phyloP scores from a whole-genome alignment of 805 yeast genomes.

The Phaffomyces antillensis region DNA sequence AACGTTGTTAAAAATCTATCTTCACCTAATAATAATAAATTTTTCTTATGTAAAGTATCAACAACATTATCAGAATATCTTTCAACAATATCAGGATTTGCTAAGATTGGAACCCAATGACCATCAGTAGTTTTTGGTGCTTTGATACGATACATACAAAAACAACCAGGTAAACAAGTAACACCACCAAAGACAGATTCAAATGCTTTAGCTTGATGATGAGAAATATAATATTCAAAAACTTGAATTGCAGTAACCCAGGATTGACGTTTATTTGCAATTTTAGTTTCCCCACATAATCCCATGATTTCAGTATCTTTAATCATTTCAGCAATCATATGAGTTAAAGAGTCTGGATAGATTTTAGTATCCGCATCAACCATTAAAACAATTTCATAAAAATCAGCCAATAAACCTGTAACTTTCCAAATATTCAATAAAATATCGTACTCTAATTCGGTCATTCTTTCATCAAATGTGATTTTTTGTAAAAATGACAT shows the following conservation, averaged over 20 bases:
- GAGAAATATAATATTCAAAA: slow-evolving; percentile 87
- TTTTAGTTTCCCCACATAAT: slow-evolving; percentile 90
- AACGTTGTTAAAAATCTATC: slow-evolving; percentile 80
- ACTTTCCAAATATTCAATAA: slow-evolving; percentile 69
- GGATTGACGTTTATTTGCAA: slow-evolving; percentile 69
- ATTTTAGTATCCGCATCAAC: slow-evolving; percentile 93
- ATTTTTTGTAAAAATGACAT: slow-evolving; percentile 87
- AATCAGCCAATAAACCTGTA: slow-evolving; percentile 79
- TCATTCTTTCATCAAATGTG: slow-evolving; percentile 91
- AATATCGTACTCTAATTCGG: slow-evolving; percentile 77
- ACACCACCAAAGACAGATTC: slow-evolving; percentile 95
- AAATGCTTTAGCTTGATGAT: slow-evolving; percentile 90
- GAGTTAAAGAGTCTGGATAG: slow-evolving; percentile 80
- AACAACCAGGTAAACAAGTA: slow-evolving; percentile 94
- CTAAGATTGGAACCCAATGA: slow-evolving; percentile 88
- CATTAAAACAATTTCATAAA: slow-evolving; percentile 79
- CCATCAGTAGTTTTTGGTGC: slow-evolving; percentile 76
- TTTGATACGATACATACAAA: slow-evolving; percentile 85
- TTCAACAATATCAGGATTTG: slow-evolving; percentile 91
- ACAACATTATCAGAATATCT: slow-evolving; percentile 82
- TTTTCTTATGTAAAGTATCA: slow-evolving; percentile 79
- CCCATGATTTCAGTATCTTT: slow-evolving; percentile 87
- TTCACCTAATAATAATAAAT: slow-evolving; percentile 79
- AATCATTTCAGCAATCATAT: slow-evolving; percentile 86
- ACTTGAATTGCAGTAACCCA: slow-evolving; percentile 95